These are phyloP conservation scores for Clavaria fumosa DNA, from an alignment of 768 basidiomycete genomes.

Conservation along the genomic window DNA sequence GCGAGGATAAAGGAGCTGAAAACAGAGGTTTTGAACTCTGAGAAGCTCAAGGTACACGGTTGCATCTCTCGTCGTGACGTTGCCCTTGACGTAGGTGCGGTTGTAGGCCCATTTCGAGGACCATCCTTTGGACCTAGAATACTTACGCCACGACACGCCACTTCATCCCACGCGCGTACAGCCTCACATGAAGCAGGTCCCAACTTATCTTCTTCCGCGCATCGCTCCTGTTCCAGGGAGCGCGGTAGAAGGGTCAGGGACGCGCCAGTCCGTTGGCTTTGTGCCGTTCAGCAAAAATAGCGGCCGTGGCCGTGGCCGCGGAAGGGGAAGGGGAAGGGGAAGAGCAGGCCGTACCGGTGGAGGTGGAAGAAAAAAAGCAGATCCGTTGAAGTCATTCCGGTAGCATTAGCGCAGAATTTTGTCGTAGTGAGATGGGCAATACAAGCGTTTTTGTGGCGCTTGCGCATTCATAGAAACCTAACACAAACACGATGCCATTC, in stretches of 20 bases:
- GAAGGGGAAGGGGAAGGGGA: constrained; percentile 36
- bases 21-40: constrained; percentile 84
- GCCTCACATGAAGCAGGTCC: constrained; percentile 91
- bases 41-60: constrained; percentile 79
- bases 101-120: constrained; percentile 91
- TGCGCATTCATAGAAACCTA: too few species aligned
- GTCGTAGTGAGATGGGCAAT: too few species aligned
- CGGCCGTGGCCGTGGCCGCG: constrained; percentile 36
- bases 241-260: constrained; percentile 16
- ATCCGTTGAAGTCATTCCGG: constrained; percentile 80
- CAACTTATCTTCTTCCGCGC: constrained; percentile 79
- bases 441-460: too few species aligned
- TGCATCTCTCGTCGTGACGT: neutral
- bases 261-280: constrained; percentile 32
- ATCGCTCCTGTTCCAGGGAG: constrained; percentile 44
- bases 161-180: constrained; percentile 83
- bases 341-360: constrained; percentile 26
- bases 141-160: constrained; percentile 86
- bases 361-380: constrained; percentile 53
- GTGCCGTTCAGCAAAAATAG: constrained; percentile 58
- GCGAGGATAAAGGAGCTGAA: constrained; percentile 90
- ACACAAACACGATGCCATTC: too few species aligned
- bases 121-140: constrained; percentile 87
- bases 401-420: too few species aligned
- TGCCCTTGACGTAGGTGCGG: constrained; percentile 3